These are phyloP conservation scores for Marvania coccoides DNA, from an alignment of 139 green algal species.

Conservation along the genomic window DNA sequence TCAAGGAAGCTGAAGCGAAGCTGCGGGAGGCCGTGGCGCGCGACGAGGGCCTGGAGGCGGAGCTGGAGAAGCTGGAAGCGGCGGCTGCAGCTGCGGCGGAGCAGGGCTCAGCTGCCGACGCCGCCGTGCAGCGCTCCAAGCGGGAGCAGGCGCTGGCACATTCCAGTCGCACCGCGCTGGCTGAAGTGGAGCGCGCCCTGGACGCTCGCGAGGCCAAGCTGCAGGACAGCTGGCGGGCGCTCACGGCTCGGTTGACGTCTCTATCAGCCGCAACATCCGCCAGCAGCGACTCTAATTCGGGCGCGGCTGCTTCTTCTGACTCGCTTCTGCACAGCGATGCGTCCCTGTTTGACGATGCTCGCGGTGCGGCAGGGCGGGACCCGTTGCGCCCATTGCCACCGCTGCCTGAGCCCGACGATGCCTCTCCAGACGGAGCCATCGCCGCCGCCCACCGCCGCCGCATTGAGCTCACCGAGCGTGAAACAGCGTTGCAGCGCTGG, in stretches of 20 bases:
- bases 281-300: neutral
- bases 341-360: conserved; percentile 16
- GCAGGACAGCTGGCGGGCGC: conserved; percentile 37
- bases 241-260: conserved; percentile 20
- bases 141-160: conserved; percentile 22
- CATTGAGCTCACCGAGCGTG: conserved; percentile 26
- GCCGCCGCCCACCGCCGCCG: conserved; percentile 15
- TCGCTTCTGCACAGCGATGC: conserved; percentile 16
- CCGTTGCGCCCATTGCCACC: conserved; percentile 4
- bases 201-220: conserved; percentile 34
- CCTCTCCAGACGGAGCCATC: neutral
- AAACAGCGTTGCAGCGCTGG: conserved; percentile 49
- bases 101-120: neutral
- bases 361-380: conserved; percentile 9
- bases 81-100: conserved; percentile 2
- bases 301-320: neutral
- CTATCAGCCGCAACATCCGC: no score
- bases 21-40: conserved; percentile 11
- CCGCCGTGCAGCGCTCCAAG: conserved; percentile 8
- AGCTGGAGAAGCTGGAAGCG: conserved; percentile 26
- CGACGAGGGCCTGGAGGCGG: conserved; percentile 8
- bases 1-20: conserved; percentile 20
- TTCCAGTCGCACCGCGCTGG: conserved; percentile 16
- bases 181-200: conserved; percentile 27
- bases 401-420: conserved; percentile 9